These are phyloP conservation scores for Omphalotus guepiniiformis DNA, from an alignment of 768 basidiomycete genomes.

Conservation along the genomic window DNA sequence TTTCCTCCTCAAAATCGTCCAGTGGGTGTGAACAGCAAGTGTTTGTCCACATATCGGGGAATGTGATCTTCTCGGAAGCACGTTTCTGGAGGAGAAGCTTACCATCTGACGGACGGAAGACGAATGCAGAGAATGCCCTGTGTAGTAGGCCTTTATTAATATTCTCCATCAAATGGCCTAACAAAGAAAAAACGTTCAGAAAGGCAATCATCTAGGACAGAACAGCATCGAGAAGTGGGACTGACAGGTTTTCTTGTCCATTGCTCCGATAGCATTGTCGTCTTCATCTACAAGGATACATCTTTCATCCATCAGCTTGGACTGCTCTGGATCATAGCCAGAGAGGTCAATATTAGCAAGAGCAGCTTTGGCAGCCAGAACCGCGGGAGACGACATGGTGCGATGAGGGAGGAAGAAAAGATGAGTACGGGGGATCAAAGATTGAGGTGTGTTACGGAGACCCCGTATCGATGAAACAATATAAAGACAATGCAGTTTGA, in stretches of 20 bases:
- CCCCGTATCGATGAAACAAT: constrained; percentile 2
- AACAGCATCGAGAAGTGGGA: constrained; percentile 11
- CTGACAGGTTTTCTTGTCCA: constrained; percentile 96
- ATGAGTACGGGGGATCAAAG: neutral
- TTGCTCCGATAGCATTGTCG: constrained; percentile 78
- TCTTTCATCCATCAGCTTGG: constrained; percentile 91
- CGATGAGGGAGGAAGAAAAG: constrained; percentile 5
- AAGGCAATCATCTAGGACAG: neutral
- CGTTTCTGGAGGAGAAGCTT: constrained; percentile 91
- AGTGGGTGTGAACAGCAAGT: constrained; percentile 98
- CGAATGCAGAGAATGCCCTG: constrained; percentile 95
- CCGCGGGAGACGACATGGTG: constrained; percentile 58
- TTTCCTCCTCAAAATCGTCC: constrained; percentile 85
- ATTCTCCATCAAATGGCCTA: constrained; percentile 97
- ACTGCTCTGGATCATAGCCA: constrained; percentile 88
- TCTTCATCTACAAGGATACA: constrained; percentile 91
- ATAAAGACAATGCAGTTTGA: constrained; percentile 2
- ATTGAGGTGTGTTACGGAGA: neutral
- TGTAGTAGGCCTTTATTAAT: constrained; percentile 92
- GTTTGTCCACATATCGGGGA: constrained; percentile 99
- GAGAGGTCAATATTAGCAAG: constrained; percentile 76
- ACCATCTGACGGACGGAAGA: constrained; percentile 93
- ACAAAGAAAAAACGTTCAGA: neutral
- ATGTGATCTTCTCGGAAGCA: constrained; percentile 98
- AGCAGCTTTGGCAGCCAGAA: constrained; percentile 55